These are phyloP conservation scores for Peronospora tabacina DNA, from an alignment of 352 stramenopile genomes.

Conservation along the genomic window DNA sequence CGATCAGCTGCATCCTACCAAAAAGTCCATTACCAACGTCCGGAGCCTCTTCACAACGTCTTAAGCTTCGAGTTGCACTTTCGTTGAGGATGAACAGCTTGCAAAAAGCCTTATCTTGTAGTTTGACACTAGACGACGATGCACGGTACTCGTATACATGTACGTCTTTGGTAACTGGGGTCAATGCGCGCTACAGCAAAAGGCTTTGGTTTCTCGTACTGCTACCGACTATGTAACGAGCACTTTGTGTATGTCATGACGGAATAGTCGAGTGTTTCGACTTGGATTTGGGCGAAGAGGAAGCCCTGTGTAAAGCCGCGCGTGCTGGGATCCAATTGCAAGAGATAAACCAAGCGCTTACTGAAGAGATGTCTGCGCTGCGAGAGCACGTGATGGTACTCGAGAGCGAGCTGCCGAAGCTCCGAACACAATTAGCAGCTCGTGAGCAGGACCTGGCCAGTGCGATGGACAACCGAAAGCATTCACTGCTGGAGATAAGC, in stretches of 20 bases:
- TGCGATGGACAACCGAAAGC: conserved; percentile 39
- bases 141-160: conserved; percentile 18
- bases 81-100: conserved; percentile 17
- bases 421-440: conserved; percentile 33
- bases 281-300: conserved; percentile 46
- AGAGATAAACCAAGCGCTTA: conserved; percentile 64
- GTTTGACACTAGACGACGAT: conserved; percentile 20
- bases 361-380: conserved; percentile 49
- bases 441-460: conserved; percentile 34
- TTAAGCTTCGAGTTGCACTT: not conserved
- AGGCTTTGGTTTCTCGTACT: not conserved
- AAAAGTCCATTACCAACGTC: too few species aligned
- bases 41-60: conserved; percentile 10
- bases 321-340: conserved; percentile 62
- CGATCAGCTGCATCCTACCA: too few species aligned
- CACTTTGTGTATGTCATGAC: conserved; percentile 11
- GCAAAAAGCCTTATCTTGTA: conserved; percentile 17
- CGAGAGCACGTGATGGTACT: conserved; percentile 49
- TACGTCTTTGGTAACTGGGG: conserved; percentile 1
- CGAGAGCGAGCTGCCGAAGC: conserved; percentile 40
- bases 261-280: conserved; percentile 28
- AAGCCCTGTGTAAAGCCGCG: conserved; percentile 54
- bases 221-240: conserved; percentile 8
- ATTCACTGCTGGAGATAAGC: conserved; percentile 44
- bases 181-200: not conserved